phyloP scores from a whole-genome alignment of 2,329 filamentous ascomycete species.

The Teratosphaeria epicoccoides region DNA sequence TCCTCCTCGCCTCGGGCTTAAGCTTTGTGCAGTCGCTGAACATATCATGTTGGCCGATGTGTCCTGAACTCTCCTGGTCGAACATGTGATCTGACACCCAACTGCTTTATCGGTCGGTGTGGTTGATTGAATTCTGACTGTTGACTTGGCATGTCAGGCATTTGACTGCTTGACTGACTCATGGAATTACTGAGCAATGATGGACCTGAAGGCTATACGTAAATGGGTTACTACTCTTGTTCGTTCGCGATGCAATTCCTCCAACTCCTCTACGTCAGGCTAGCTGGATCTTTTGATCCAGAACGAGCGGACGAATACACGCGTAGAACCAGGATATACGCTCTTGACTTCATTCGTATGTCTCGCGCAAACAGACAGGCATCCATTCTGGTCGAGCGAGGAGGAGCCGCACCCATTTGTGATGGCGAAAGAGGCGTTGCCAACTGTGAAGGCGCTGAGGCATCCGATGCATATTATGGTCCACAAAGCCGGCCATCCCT shows the following conservation, averaged over 20 bases:
- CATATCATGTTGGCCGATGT: too few relatives aligned
- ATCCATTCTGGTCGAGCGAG: conserved; percentile 63
- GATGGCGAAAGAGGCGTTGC: conserved; percentile 42
- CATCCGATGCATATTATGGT: conserved; percentile 66
- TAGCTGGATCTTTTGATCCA: conserved; percentile 56
- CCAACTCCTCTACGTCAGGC: conserved; percentile 64
- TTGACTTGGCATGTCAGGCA: too few relatives aligned
- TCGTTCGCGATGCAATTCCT: conserved; percentile 74
- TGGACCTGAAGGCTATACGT: conserved; percentile 65
- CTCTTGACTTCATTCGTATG: conserved; percentile 61
- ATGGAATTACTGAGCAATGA: too few relatives aligned
- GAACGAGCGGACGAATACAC: conserved; percentile 58
- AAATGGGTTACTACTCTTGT: conserved; percentile 79
- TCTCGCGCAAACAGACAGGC: conserved; percentile 37
- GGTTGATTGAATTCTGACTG: too few relatives aligned
- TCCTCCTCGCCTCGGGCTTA: too few relatives aligned
- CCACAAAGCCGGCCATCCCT: conserved; percentile 58
- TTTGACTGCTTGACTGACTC: too few relatives aligned
- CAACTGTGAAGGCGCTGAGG: conserved; percentile 48
- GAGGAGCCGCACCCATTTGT: conserved; percentile 47
- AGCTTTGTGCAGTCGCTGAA: too few relatives aligned
- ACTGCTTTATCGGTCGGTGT: too few relatives aligned
- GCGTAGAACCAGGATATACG: conserved; percentile 54
- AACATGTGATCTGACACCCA: too few relatives aligned
- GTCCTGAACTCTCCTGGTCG: too few relatives aligned